phyloP scores from a whole-genome alignment of 2,329 filamentous ascomycete species.

The Acrocalymma vagum region DNA sequence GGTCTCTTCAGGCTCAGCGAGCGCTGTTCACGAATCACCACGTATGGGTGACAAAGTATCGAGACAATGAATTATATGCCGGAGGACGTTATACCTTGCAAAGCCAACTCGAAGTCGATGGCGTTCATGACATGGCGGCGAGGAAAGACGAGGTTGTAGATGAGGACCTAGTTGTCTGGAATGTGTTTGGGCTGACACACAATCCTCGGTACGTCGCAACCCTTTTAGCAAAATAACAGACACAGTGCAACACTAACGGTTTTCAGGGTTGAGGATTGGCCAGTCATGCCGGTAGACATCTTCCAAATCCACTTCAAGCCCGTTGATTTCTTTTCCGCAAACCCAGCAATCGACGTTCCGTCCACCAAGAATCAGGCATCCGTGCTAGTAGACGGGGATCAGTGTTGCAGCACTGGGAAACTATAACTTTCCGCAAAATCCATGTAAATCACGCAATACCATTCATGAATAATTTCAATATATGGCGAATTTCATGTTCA shows the following conservation, averaged over 20 bases:
- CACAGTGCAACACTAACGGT: conserved; percentile 1
- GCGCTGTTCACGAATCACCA: conserved; percentile 61
- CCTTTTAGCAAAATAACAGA: too few relatives aligned
- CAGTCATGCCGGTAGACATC: conserved; percentile 60
- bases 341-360: conserved; percentile 63
- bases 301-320: conserved; percentile 59
- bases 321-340: conserved; percentile 62
- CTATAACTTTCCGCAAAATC: conserved; percentile 19
- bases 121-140: conserved; percentile 54
- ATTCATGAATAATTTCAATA: too few relatives aligned
- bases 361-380: conserved; percentile 39
- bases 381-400: conserved; percentile 35
- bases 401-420: conserved; percentile 34
- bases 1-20: conserved; percentile 55
- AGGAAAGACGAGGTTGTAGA: conserved; percentile 53
- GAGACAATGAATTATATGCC: conserved; percentile 61
- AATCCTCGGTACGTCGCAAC: conserved; percentile 50
- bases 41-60: conserved; percentile 64
- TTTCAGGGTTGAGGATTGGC: conserved; percentile 56
- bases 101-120: conserved; percentile 52
- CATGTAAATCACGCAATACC: too few relatives aligned
- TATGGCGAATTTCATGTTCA: too few relatives aligned
- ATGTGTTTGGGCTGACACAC: conserved; percentile 60
- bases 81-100: conserved; percentile 59
- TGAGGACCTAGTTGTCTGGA: conserved; percentile 60